These are phyloP conservation scores for Heterobasidion parviporum DNA, from an alignment of 1,284 basidiomycete species.

Conservation along the genomic window DNA sequence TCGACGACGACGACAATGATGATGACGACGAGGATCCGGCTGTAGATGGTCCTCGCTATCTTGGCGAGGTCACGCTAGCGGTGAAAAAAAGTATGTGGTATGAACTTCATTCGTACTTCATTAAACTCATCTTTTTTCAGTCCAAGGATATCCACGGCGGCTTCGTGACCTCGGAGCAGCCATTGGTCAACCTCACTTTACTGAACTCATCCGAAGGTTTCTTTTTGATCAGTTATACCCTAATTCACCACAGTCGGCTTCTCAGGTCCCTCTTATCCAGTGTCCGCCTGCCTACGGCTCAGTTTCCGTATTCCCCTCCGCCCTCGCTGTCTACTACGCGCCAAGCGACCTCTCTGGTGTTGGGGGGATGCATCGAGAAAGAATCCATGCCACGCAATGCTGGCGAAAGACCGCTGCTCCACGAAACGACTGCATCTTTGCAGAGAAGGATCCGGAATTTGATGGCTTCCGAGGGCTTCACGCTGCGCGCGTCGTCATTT, in stretches of 20 bases:
- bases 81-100: neutral
- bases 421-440: neutral
- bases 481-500: neutral
- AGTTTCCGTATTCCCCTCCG: neutral
- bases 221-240: slow-evolving; percentile 3
- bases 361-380: neutral
- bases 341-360: neutral
- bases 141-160: neutral
- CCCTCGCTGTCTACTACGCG: neutral
- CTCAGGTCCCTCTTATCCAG: neutral
- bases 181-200: neutral
- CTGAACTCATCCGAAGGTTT: slow-evolving; percentile 1
- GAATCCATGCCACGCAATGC: neutral
- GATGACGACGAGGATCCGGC: neutral
- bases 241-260: neutral
- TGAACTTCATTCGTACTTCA: too few species aligned
- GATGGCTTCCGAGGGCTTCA: neutral
- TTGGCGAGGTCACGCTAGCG: neutral
- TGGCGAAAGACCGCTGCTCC: neutral
- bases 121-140: neutral
- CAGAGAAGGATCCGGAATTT: neutral
- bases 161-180: neutral
- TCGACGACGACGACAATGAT: slow-evolving; percentile 6
- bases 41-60: neutral
- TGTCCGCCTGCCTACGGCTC: slow-evolving; percentile 1